A percentile compares a stretch with the other conserved stretches of the same genome.
Conservation (phyloP, 768 basidiomycete genomes). For the Filobasidium wieringae region DNA sequence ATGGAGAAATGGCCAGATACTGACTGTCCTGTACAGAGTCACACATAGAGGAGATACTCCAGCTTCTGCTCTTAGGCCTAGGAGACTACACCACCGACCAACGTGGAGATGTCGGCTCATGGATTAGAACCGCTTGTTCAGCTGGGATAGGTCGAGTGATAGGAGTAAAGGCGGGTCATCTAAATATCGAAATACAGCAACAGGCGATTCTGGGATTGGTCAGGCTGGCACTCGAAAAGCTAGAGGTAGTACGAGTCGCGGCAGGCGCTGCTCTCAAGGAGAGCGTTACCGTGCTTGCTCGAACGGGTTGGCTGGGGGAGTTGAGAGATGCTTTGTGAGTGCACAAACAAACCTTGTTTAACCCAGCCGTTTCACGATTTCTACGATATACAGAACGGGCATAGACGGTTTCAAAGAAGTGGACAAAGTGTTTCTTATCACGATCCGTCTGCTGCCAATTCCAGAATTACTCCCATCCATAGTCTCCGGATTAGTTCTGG, state of each 20-base stretch:
- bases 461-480: slow-evolving; percentile 52
- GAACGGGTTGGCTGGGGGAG: slow-evolving; percentile 43
- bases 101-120: slow-evolving; percentile 92
- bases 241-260: slow-evolving; percentile 77
- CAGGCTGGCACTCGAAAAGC: slow-evolving; percentile 79
- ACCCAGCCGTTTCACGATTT: neutral
- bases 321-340: slow-evolving; percentile 50
- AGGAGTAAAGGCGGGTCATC: neutral
- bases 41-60: neutral
- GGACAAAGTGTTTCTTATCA: slow-evolving; percentile 55
- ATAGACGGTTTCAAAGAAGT: slow-evolving; percentile 57
- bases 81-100: slow-evolving; percentile 87
- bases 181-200: neutral
- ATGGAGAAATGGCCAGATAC: no score
- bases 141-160: slow-evolving; percentile 34
- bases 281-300: slow-evolving; percentile 27
- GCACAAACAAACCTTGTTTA: slow-evolving; percentile 39
- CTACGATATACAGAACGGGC: slow-evolving; percentile 13
- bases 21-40: no score
- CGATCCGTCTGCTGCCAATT: slow-evolving; percentile 55
- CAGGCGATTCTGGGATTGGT: slow-evolving; percentile 51
- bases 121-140: slow-evolving; percentile 73
- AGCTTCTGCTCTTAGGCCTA: slow-evolving; percentile 51
- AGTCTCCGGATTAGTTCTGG: slow-evolving; percentile 61
- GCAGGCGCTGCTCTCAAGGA: slow-evolving; percentile 42